A percentile compares a stretch with the other conserved stretches of the same genome.
These are phyloP conservation scores for Elaphomyces granulatus DNA, from an alignment of 495 filamentous ascomycete genomes.

Conservation along the genomic window DNA sequence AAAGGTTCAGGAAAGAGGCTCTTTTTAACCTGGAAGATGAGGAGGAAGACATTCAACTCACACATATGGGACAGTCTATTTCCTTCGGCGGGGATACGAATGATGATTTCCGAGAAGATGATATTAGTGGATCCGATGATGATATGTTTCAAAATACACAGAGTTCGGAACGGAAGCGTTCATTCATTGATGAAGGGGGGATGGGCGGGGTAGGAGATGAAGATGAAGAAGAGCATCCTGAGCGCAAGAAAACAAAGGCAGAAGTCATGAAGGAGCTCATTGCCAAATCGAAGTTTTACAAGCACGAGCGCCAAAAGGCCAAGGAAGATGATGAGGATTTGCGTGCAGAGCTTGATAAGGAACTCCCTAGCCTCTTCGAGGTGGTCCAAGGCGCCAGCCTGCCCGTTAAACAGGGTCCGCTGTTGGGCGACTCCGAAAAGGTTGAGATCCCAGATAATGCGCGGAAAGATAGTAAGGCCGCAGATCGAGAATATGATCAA, in stretches of 20 bases:
- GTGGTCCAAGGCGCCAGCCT: conserved; percentile 43
- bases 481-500: conserved; percentile 75
- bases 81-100: conserved; percentile 39
- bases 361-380: conserved; percentile 62
- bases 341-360: conserved; percentile 64
- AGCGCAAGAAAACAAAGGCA: conserved; percentile 79
- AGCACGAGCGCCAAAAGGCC: conserved; percentile 76
- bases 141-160: conserved; percentile 18
- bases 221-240: conserved; percentile 42
- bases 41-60: conserved; percentile 55
- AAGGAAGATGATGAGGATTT: conserved; percentile 94
- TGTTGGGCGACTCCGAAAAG: conserved; percentile 26
- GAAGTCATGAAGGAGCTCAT: conserved; percentile 98
- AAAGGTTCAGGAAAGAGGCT: conserved; percentile 49
- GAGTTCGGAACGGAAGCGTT: conserved; percentile 44
- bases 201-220: conserved; percentile 26
- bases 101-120: conserved; percentile 63
- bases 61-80: conserved; percentile 68
- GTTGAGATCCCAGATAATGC: conserved; percentile 45
- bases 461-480: conserved; percentile 44
- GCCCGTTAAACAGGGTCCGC: conserved; percentile 27
- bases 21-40: conserved; percentile 86
- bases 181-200: conserved; percentile 23
- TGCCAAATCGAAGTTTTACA: conserved; percentile 89
- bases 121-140: conserved; percentile 43